phyloP scores from a whole-genome alignment of 768 basidiomycete genomes.

The Phaeotremella skinneri region DNA sequence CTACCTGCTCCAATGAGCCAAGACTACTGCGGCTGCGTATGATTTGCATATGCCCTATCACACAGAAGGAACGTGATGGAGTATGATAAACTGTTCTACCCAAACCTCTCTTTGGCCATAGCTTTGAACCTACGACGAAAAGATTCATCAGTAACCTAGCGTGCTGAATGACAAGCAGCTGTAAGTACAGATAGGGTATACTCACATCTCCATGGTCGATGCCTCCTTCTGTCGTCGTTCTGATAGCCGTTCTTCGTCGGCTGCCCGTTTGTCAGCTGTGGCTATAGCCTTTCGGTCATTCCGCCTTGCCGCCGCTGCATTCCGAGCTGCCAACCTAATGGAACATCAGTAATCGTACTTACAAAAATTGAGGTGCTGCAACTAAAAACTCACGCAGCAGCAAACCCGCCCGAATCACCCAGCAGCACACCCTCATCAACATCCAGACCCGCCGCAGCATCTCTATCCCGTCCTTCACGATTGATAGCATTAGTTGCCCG shows the following conservation, averaged over 20 bases:
- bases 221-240: slow-evolving; percentile 76
- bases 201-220: slow-evolving; percentile 89
- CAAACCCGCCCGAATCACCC: slow-evolving; percentile 74
- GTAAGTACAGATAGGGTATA: background rate
- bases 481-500: slow-evolving; percentile 69
- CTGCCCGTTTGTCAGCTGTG: slow-evolving; percentile 56
- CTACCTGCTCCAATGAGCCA: no score
- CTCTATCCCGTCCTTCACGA: slow-evolving; percentile 61
- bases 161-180: background rate
- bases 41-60: slow-evolving; percentile 1
- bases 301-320: slow-evolving; percentile 66
- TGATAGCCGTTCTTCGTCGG: slow-evolving; percentile 62
- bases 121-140: slow-evolving; percentile 20
- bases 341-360: background rate
- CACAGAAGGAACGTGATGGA: background rate
- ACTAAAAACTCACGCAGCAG: slow-evolving; percentile 59
- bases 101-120: slow-evolving; percentile 23
- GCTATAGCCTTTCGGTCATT: slow-evolving; percentile 53
- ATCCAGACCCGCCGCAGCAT: slow-evolving; percentile 69
- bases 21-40: background rate
- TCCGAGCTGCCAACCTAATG: slow-evolving; percentile 67
- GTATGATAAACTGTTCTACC: background rate
- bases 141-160: background rate
- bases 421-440: slow-evolving; percentile 73
- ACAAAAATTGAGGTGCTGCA: background rate